A percentile compares a stretch with the other conserved stretches of the same genome.
These are phyloP conservation scores for Gnetum montanum DNA, from an alignment of 75 land plant species.

Conservation along the genomic window DNA sequence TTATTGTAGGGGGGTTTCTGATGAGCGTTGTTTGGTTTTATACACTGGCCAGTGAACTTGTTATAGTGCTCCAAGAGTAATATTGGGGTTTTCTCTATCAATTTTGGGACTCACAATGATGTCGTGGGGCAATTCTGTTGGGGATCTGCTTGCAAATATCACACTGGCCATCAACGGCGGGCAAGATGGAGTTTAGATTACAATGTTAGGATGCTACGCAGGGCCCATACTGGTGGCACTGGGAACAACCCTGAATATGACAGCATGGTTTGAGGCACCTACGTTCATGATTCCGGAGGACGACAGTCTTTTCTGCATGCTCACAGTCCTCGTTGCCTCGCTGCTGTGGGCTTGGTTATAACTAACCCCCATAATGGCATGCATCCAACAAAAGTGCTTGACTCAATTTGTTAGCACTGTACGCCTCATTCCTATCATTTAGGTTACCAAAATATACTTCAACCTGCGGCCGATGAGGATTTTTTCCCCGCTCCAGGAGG, in stretches of 20 bases:
- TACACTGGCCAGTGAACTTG: no score
- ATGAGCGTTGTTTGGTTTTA: constrained; percentile 72
- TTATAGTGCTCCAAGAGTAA: constrained; percentile 30
- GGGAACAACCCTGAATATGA: constrained; percentile 45
- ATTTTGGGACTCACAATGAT: constrained; percentile 65
- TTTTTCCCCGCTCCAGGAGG: no score
- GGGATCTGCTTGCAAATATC: constrained; percentile 54
- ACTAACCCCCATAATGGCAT: no score
- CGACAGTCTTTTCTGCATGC: constrained; percentile 28
- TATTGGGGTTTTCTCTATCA: constrained; percentile 43
- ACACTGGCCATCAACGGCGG: constrained; percentile 43
- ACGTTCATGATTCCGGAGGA: constrained; percentile 28
- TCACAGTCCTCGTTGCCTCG: constrained; percentile 41
- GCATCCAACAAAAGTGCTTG: no score
- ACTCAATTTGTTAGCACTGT: no score
- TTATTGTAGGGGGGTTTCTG: constrained; percentile 59
- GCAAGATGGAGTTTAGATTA: constrained; percentile 64
- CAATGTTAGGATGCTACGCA: constrained; percentile 71
- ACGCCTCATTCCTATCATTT: no score
- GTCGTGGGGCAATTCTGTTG: constrained; percentile 79
- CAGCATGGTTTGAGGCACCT: constrained; percentile 45
- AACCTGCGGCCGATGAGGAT: no score
- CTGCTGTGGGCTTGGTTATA: constrained; percentile 72
- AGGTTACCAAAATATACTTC: no score
- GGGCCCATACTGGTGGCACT: constrained; percentile 67